These are phyloP conservation scores for Diospyros kaki DNA, from an alignment of 148 eudicot species.

Conservation along the genomic window DNA sequence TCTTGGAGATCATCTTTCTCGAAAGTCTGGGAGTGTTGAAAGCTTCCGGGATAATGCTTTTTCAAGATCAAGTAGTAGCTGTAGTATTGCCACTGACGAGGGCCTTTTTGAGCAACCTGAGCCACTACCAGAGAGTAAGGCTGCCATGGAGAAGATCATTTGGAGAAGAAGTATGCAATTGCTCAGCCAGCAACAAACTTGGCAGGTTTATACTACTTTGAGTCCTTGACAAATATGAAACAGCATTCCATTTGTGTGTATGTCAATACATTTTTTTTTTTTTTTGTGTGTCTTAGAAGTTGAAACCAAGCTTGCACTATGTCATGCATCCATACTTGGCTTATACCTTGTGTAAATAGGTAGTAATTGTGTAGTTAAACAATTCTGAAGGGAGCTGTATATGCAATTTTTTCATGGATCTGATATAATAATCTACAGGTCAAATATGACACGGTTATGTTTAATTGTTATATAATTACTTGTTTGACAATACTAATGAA, in stretches of 20 bases:
- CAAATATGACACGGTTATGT: background rate
- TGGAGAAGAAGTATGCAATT: constrained; percentile 63
- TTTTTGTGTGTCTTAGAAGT: background rate
- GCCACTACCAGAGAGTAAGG: constrained; percentile 48
- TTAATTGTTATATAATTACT: background rate
- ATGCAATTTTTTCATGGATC: background rate
- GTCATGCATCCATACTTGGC: constrained; percentile 1
- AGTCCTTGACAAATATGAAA: background rate
- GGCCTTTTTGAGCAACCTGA: constrained; percentile 91
- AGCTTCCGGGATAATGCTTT: constrained; percentile 34
- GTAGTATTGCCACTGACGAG: constrained; percentile 76
- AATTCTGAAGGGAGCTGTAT: background rate
- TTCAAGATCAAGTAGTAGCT: constrained; percentile 76
- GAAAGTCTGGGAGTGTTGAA: constrained; percentile 45
- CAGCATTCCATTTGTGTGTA: constrained; percentile 5
- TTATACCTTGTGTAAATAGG: background rate
- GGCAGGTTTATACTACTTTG: constrained; percentile 66
- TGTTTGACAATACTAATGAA: background rate
- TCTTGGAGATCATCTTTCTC: constrained; percentile 61
- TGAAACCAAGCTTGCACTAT: background rate
- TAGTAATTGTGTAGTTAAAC: background rate
- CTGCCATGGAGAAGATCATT: constrained; percentile 52
- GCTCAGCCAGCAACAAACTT: constrained; percentile 65
- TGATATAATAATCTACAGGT: background rate
- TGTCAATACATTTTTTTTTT: background rate